phyloP scores from a whole-genome alignment of 2,329 filamentous ascomycete species.

The Fusarium liriodendri region DNA sequence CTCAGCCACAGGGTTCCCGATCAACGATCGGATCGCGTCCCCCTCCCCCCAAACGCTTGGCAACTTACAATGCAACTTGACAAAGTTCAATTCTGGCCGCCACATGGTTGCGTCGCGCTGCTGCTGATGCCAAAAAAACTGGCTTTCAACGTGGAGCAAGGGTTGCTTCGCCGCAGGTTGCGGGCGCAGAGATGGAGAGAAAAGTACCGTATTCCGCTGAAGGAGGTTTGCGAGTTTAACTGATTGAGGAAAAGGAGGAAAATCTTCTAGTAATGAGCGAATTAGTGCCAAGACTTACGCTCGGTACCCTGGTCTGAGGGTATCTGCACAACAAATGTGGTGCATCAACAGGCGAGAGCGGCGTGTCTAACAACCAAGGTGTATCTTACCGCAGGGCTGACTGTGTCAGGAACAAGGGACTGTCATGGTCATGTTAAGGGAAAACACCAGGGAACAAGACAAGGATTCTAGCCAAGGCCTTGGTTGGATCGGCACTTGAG shows the following conservation, averaged over 20 bases:
- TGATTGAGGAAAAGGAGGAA: conserved; percentile 14
- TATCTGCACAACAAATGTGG: conserved; percentile 21
- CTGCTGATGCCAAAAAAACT: neutral
- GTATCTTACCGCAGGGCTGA: conserved; percentile 15
- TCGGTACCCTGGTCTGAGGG: conserved; percentile 13
- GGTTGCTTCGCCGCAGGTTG: neutral
- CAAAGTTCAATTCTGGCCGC: conserved; percentile 42
- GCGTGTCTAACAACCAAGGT: conserved; percentile 11
- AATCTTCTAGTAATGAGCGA: conserved; percentile 30
- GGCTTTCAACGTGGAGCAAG: neutral
- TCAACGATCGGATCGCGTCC: neutral
- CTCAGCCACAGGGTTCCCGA: conserved; percentile 14
- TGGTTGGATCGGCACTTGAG: conserved; percentile 25
- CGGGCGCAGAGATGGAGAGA: conserved; percentile 2
- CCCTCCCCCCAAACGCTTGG: neutral
- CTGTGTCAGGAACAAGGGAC: neutral
- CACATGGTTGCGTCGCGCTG: conserved; percentile 26
- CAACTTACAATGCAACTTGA: conserved; percentile 43
- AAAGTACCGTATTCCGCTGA: conserved; percentile 26
- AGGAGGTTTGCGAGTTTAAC: conserved; percentile 12
- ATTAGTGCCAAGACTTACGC: conserved; percentile 26
- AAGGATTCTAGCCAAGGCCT: neutral
- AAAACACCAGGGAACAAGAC: conserved; percentile 7
- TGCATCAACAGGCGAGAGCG: conserved; percentile 21
- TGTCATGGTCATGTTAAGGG: conserved; percentile 28